Evolutionary conservation across 306 rosid species (phyloP), one percentile per base, ranked within the genome.

Genomic region (Malus orientalis): DNA sequence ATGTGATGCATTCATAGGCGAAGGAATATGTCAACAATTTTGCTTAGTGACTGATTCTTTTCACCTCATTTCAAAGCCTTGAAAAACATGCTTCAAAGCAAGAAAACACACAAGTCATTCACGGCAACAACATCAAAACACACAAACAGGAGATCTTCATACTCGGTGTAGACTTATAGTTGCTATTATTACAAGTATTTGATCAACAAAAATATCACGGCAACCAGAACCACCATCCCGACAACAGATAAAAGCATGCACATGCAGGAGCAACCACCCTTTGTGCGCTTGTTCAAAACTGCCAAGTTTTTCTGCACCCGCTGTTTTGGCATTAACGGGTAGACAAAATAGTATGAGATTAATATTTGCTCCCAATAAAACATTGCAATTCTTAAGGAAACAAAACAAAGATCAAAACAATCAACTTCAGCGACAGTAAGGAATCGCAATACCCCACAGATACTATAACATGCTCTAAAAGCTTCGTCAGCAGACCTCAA

Each of bases 251-350:
- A 74, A 73, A 95, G 88, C 99, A 95, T 72, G 86, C 90, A 89
- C 91, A 92, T 68, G 92, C 99, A 92, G 70, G 99, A 84, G 88
- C 99, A 95, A 62, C 96, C 93, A 59, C 97, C 97, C 81, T 92
- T 92, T 14, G 88, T 82, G 40, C 96, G 96, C 76, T 92, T 95
- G 86, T 92, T 92, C 81, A 95, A 67, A 74, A 89, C 45, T 63
- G 97, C 96, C 90, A 95, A 93, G 81, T 86, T 89, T 89, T 95
- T 95, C 89, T 88, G 96, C 71, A 95, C 99, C 71, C 99, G 82
- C 97, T 95, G 98, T 88, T 85, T 81, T 75, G 14, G 76, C n/a
- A 86, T 23, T 53, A 58, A 76, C 57, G 36, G 13, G 74, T 54
- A 75, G 29, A 76, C 61, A 74, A 73, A 69, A 75, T 13, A 70